These are phyloP conservation scores for Pyricularia grisea DNA, from an alignment of 2,329 filamentous ascomycete genomes.

Conservation along the genomic window DNA sequence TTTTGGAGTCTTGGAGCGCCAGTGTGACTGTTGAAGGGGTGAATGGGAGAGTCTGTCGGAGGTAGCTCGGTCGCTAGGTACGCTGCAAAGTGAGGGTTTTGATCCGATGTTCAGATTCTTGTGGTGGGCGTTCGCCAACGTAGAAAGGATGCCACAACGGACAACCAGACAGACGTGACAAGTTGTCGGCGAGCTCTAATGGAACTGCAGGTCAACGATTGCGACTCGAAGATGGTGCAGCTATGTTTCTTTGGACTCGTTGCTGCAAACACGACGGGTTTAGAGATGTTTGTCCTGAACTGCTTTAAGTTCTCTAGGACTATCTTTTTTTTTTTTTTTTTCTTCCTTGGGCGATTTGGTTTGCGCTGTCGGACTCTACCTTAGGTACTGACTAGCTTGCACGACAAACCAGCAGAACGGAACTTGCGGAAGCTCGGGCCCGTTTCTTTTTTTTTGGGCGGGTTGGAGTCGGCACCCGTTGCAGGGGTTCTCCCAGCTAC, in stretches of 20 bases:
- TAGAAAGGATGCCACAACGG: not conserved
- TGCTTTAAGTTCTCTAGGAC: not conserved
- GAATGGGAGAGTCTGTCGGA: not conserved
- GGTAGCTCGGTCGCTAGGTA: not conserved
- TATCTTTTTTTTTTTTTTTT: not conserved
- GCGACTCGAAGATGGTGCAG: not conserved
- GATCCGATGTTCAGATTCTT: not conserved
- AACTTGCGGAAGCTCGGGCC: not conserved
- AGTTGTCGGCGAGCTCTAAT: not conserved
- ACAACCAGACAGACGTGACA: not conserved
- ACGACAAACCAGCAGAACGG: not conserved
- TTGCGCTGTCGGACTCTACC: not conserved
- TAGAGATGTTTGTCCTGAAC: not conserved
- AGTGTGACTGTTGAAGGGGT: conserved; percentile 38
- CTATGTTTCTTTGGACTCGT: not conserved
- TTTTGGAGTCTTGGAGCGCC: conserved; percentile 44
- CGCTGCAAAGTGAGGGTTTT: not conserved
- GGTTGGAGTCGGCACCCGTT: not conserved
- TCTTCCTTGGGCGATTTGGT: not conserved
- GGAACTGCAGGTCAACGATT: not conserved
- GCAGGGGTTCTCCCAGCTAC: not conserved
- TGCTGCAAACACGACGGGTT: not conserved
- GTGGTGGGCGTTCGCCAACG: not conserved
- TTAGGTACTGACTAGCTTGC: not conserved
- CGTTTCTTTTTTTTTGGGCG: not conserved